Conservation (phyloP, 2,329 filamentous ascomycete species). For the Trichoderma oligosporum region DNA sequence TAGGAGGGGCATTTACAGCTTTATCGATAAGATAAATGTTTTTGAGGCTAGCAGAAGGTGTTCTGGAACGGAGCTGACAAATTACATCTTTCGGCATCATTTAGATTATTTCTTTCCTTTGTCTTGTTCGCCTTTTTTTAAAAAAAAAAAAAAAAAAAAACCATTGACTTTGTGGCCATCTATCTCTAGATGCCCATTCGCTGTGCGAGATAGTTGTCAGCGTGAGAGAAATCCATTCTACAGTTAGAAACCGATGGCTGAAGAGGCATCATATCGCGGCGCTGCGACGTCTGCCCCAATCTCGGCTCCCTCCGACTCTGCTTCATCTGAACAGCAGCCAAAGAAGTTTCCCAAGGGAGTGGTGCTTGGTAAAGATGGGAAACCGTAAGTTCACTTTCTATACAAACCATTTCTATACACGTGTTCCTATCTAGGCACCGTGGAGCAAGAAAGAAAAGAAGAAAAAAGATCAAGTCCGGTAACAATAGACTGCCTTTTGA, state of each 20-base stretch:
- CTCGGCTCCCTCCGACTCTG: constrained; percentile 21
- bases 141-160: too few species aligned
- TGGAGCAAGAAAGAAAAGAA: too few species aligned
- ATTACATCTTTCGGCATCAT: neutral
- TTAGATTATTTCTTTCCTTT: neutral
- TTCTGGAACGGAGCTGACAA: constrained; percentile 12
- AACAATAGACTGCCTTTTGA: neutral
- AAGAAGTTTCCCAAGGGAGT: constrained; percentile 66
- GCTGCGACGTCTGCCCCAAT: constrained; percentile 22
- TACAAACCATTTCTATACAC: neutral
- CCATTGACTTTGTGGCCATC: neutral
- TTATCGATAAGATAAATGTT: constrained; percentile 22
- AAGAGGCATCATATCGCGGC: constrained; percentile 34
- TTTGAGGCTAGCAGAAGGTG: neutral
- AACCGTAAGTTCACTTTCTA: constrained; percentile 63
- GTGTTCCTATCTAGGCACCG: neutral
- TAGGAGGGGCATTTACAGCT: constrained; percentile 3
- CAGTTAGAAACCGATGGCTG: constrained; percentile 33
- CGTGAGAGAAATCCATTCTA: neutral
- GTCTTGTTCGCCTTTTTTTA: neutral
- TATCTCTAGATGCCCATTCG: neutral
- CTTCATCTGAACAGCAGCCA: constrained; percentile 33
- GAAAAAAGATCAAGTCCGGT: neutral
- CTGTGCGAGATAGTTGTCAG: neutral
- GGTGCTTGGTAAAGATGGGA: constrained; percentile 74